Base-by-base conservation (phyloP, 805 yeast genomes). In the Candida silvicultrix region DNA sequence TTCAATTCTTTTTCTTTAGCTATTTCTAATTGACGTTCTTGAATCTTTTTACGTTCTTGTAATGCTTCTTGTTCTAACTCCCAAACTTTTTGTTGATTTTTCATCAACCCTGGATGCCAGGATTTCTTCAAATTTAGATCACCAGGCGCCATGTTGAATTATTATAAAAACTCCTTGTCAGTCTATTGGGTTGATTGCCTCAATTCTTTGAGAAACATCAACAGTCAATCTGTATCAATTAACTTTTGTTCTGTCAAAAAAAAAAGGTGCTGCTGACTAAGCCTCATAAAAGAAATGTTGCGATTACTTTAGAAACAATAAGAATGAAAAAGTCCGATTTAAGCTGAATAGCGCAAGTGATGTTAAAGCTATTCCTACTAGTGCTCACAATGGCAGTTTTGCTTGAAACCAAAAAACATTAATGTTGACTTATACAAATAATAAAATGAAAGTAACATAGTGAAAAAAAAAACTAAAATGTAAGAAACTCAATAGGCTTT, bases 91-190 rank as follows among this genome's bases (percentile, higher is more conserved):
- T 82, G 83, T 65, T 83, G 89, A 70, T 92, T 92, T 62, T 84
- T 86, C 60, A 86, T 70, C 43, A 88, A 71, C 41, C 85, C 90
- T 2, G 99, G 97, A 64, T 92, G 89, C 99, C 98, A 92, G 50
- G 98, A 92, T 63, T 92, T 92, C 68, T 92, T 85, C 46, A 90
- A 65, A 62, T 92, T 92, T 51, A 92, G 73, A 63, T 90, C 96
- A 5, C 89, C 87, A 1, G 89, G 86, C 62, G 73, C 75, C 75
- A 70, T 71, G 14, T 40, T 51, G 25, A 6, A 5, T 23, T 23
- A 23, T 23, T 23, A 23, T 23, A 6, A 9, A 23, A 9, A 23
- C 25, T 23, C 5, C 25, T 23, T 23, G 25, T 23, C 9, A 10
- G 31, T 10, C 28, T 28, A 28, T 28, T 28, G 7, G 12, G 8